A percentile compares a stretch with the other conserved stretches of the same genome.
Conservation (phyloP, 2,329 filamentous ascomycete species). For the Tolypocladium ovalisporum region DNA sequence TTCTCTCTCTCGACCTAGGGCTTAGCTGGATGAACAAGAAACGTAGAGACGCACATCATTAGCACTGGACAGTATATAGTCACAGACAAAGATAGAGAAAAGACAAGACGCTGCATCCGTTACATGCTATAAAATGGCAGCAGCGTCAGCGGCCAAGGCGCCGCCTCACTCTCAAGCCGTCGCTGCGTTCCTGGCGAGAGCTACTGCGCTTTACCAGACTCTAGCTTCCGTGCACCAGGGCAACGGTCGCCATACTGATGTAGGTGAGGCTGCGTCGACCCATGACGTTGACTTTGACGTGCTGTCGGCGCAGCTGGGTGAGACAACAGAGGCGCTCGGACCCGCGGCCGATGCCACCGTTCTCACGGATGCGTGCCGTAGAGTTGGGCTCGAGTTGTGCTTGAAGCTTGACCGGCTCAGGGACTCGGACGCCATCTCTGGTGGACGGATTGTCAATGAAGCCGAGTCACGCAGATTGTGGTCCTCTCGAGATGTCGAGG, state of each 20-base stretch:
- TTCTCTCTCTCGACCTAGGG: background rate
- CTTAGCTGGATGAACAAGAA: background rate
- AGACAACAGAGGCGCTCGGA: background rate
- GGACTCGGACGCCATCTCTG: background rate
- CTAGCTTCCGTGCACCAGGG: slow-evolving; percentile 2
- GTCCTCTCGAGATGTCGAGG: slow-evolving; percentile 7
- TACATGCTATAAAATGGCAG: slow-evolving; percentile 22
- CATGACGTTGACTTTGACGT: background rate
- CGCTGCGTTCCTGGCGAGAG: slow-evolving; percentile 9
- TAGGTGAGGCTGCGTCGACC: background rate
- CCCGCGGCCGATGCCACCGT: background rate
- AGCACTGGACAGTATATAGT: too few species aligned
- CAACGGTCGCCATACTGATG: background rate
- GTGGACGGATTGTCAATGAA: background rate
- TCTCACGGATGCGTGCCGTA: slow-evolving; percentile 9
- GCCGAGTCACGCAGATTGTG: slow-evolving; percentile 8
- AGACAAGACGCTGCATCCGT: slow-evolving; percentile 8
- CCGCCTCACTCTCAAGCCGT: slow-evolving; percentile 3
- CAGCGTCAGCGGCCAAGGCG: slow-evolving; percentile 1
- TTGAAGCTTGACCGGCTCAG: slow-evolving; percentile 10
- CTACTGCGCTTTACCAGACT: slow-evolving; percentile 5
- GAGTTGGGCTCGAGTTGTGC: slow-evolving; percentile 13
- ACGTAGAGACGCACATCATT: background rate
- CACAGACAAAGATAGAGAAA: background rate
- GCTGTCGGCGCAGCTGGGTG: background rate